A percentile compares a stretch with the other conserved stretches of the same genome.
phyloP scores from a whole-genome alignment of 495 filamentous ascomycete species.

The Penicillium odoratum region DNA sequence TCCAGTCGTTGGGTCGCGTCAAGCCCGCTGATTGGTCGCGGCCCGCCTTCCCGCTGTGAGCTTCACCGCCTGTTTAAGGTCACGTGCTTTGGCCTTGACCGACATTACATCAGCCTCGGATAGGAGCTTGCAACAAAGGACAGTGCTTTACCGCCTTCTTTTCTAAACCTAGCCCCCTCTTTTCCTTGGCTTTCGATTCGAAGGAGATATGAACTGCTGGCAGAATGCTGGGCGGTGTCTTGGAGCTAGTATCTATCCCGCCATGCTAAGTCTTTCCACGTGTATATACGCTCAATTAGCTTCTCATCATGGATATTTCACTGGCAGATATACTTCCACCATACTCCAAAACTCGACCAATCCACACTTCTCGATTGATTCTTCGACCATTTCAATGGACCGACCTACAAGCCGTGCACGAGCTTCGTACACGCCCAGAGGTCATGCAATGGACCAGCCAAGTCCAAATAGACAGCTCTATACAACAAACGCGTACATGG shows the following conservation, averaged over 20 bases:
- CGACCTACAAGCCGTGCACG: neutral
- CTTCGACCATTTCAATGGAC: constrained; percentile 4
- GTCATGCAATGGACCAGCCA: constrained; percentile 11
- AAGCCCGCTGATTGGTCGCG: constrained; percentile 34
- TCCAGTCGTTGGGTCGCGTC: constrained; percentile 46
- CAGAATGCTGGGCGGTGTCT: neutral
- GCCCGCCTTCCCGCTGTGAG: constrained; percentile 14
- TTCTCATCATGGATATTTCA: neutral
- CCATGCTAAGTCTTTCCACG: neutral
- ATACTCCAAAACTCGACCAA: neutral
- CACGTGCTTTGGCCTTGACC: constrained; percentile 4
- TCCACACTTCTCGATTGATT: neutral
- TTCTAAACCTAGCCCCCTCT: neutral
- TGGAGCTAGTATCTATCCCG: neutral
- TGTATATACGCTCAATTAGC: neutral
- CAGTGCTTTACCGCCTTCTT: neutral
- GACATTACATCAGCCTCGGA: neutral
- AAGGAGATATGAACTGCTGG: neutral
- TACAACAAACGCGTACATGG: constrained; percentile 1
- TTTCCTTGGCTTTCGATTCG: neutral
- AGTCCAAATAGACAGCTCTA: neutral
- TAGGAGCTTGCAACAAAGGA: neutral
- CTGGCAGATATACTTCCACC: neutral
- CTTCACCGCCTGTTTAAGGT: constrained; percentile 24
- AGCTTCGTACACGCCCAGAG: constrained; percentile 1